Evolutionary conservation across 148 eudicot genomes (phyloP), one percentile per base, ranked within the genome.

Genomic region (Amaranthus palmeri): DNA sequence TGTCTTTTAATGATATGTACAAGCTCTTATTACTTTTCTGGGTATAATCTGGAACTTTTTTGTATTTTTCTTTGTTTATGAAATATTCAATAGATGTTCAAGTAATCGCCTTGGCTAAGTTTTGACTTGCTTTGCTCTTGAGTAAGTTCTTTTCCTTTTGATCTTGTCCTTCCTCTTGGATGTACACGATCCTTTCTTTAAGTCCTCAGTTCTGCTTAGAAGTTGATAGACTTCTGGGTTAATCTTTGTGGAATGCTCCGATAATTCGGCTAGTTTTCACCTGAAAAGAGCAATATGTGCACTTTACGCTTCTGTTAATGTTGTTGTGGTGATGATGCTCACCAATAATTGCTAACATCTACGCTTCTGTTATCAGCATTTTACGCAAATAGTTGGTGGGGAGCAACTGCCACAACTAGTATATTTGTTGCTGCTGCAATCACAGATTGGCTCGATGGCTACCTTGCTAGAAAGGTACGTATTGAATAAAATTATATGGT

Each of bases 401-500:
- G 97, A 74, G 83, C 93, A 46, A 70, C 88, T 50, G 83, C 88
- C 72, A 91, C 99, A 45, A 89, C 96, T 10, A 83, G 89, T 72
- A 89, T 95, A 76, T 95, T 95, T 70, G 76, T 95, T 70, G 88
- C 84, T 63, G 97, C 99, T 59, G 92, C 99, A 68, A 80, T 92
- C 72, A 95, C 99, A 17, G 97, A 95, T 85, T 95, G 99, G 99
- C 97, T 95, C 76, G 99, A 95, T 82, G 99, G 99, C 49, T 91
- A 91, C 78, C 86, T 95, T 86, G 99, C 99, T 59, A 76, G 99
- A 57, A 91, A 81, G 93, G 99, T 95, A 79, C 69, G 13, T 49
- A 36, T 63, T 42, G 4, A 48, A 52, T 40, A 65, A 54, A 36
- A 3, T 15, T 61, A 6, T 62, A 25, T 69, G 58, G 50, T 25